These are phyloP conservation scores for Exophiala xenobiotica DNA, from an alignment of 2,329 filamentous ascomycete genomes.

Conservation along the genomic window DNA sequence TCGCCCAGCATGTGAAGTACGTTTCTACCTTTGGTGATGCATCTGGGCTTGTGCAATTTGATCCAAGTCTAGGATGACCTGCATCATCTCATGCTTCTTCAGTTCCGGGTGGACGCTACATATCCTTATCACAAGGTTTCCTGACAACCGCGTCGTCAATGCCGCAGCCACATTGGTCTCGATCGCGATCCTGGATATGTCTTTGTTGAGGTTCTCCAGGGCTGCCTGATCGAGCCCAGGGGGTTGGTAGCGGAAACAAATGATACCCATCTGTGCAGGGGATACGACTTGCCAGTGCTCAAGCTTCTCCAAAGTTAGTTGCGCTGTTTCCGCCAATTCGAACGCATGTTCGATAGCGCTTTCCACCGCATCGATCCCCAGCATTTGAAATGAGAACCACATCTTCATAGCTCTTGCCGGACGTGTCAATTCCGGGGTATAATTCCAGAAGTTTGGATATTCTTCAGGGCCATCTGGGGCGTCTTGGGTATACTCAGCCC, in stretches of 20 bases:
- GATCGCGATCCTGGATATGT: background rate
- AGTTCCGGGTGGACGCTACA: background rate
- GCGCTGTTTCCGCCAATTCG: constrained; percentile 3
- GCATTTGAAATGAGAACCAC: constrained; percentile 28
- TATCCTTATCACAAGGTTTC: background rate
- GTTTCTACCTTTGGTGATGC: no score
- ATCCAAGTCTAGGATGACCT: constrained; percentile 2
- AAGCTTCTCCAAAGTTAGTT: background rate
- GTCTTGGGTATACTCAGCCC: constrained; percentile 3
- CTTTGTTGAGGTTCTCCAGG: background rate
- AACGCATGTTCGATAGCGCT: constrained; percentile 28
- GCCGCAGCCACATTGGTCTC: background rate
- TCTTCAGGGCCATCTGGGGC: constrained; percentile 9
- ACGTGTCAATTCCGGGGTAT: constrained; percentile 28
- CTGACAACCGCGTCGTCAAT: background rate
- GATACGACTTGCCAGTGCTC: constrained; percentile 14
- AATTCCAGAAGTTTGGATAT: constrained; percentile 26
- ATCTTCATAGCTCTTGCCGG: constrained; percentile 29
- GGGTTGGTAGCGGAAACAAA: constrained; percentile 19
- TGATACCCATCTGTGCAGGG: constrained; percentile 11
- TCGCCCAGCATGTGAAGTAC: no score
- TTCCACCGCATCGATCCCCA: constrained; percentile 26
- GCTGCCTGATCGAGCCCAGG: background rate
- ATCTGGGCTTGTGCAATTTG: constrained; percentile 34
- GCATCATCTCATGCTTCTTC: background rate